Evolutionary conservation across 352 stramenopile genomes (phyloP), one percentile per base, ranked within the genome.

Genomic region (Globisporangium cylindrosporum): DNA sequence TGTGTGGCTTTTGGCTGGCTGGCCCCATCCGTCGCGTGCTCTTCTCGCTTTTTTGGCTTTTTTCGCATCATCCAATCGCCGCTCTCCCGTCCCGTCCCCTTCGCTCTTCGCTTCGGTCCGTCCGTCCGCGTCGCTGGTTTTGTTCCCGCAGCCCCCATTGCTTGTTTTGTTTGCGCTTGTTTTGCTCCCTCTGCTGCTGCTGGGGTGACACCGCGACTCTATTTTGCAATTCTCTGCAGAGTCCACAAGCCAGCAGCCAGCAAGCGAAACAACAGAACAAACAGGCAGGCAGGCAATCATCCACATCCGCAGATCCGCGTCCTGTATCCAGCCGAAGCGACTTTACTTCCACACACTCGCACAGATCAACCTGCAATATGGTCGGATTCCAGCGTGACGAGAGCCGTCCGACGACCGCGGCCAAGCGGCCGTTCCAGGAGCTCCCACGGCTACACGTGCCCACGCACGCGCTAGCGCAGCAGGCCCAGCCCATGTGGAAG

Each of bases 381-480:
- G 54, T 38, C 5, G 54, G 54, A 29, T 59, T 59, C 25, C 25
- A 36, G 32, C 54, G 25, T 27, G 54, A 59, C 15, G 54, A 41
- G 25, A 15, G 25, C 15, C 54, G 54, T 5, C 54, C 25, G 54
- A 34, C 25, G 54, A 59, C 54, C 27, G 49, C 62, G 10, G 65
- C 57, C 32, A 70, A 61, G 59, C 69, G 70, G 4, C 60, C 69
- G 55, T 84, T 86, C 77, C 78, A 89, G 70, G 82, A 91, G 74
- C 79, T 91, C n/a, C 82, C 82, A 15, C 75, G 82, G 3, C 71
- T 91, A 46, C 82, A 91, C 51, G 81, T 91, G 59, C 82, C 82
- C 7, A 76, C 81, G 22, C 84, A 86, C 49, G 76, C 78, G 60
- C 69, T 89, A 25, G 74, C 76, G 59, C 79, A 85, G 67, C 82